phyloP scores from a whole-genome alignment of 2,329 filamentous ascomycete species.

The Hysterium pulicare region DNA sequence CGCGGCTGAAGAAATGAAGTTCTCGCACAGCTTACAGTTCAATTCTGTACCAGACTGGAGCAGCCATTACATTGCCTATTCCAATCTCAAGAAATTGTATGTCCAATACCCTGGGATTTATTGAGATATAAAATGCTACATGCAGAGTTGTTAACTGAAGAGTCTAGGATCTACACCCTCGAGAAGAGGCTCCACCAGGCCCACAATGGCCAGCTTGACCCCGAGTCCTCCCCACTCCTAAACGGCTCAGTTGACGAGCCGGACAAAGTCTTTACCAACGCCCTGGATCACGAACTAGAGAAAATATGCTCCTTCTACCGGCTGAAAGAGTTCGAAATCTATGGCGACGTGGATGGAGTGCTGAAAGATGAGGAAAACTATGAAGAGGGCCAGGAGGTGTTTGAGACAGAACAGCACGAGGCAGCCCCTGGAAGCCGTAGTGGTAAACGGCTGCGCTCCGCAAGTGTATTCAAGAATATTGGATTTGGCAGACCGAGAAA shows the following conservation, averaged over 20 bases:
- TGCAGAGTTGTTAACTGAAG: no score
- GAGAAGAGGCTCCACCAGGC: conserved; percentile 76
- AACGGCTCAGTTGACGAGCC: conserved; percentile 62
- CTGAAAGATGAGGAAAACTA: conserved; percentile 69
- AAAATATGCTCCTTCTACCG: conserved; percentile 92
- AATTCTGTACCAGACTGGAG: conserved; percentile 99
- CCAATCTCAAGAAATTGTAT: conserved; percentile 96
- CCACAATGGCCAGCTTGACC: conserved; percentile 58
- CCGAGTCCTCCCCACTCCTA: conserved; percentile 82
- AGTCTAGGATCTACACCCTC: conserved; percentile 79
- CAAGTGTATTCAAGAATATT: conserved; percentile 54
- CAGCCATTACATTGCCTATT: conserved; percentile 96
- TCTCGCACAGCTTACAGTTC: conserved; percentile 98
- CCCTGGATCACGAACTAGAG: conserved; percentile 84
- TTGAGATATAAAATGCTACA: background rate
- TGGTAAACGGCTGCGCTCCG: conserved; percentile 41
- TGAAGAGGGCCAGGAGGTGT: conserved; percentile 52
- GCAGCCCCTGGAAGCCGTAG: conserved; percentile 38
- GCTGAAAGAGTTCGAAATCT: conserved; percentile 83
- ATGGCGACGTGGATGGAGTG: conserved; percentile 75
- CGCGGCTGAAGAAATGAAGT: conserved; percentile 90
- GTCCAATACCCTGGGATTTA: conserved; percentile 37
- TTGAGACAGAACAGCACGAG: conserved; percentile 35
- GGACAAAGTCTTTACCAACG: conserved; percentile 75
- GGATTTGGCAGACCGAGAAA: conserved; percentile 45